phyloP scores from a whole-genome alignment of 2,329 filamentous ascomycete species.

The Dendryphion nanum region DNA sequence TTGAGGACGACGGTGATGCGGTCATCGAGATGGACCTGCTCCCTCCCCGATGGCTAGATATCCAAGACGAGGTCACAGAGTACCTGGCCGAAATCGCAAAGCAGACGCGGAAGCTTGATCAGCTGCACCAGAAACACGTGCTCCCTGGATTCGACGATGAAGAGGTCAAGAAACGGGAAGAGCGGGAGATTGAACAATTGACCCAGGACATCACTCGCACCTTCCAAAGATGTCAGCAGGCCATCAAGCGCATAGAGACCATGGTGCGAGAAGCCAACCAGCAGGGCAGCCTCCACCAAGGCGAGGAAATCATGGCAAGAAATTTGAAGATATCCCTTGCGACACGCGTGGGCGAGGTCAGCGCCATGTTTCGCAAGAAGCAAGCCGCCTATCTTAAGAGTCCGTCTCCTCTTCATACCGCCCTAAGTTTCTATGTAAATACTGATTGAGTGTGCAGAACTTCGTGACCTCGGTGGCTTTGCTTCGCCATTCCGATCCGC shows the following conservation, averaged over 20 bases:
- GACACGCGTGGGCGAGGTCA: conserved; percentile 84
- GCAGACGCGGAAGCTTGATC: conserved; percentile 82
- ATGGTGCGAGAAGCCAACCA: conserved; percentile 81
- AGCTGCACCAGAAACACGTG: conserved; percentile 95
- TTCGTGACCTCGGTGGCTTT: conserved; percentile 48
- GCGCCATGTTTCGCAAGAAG: conserved; percentile 91
- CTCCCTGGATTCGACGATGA: conserved; percentile 96
- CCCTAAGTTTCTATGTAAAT: too few species aligned
- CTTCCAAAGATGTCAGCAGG: conserved; percentile 87
- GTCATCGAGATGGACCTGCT: conserved; percentile 98
- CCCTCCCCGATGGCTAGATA: conserved; percentile 91
- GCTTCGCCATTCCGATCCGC: conserved; percentile 45
- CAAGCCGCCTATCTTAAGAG: conserved; percentile 95
- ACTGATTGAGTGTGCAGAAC: conserved; percentile 31
- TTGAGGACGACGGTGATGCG: conserved; percentile 83
- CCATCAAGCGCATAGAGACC: conserved; percentile 81
- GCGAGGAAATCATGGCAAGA: conserved; percentile 92
- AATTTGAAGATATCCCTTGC: conserved; percentile 95
- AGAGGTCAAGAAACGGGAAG: conserved; percentile 80
- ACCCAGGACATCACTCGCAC: conserved; percentile 86
- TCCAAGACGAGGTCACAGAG: conserved; percentile 90
- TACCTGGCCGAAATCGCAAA: conserved; percentile 75
- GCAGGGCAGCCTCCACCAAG: conserved; percentile 69
- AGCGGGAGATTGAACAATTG: conserved; percentile 83
- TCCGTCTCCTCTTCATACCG: too few species aligned